phyloP scores from a whole-genome alignment of 352 stramenopile genomes.

The Globisporangium middletonii region DNA sequence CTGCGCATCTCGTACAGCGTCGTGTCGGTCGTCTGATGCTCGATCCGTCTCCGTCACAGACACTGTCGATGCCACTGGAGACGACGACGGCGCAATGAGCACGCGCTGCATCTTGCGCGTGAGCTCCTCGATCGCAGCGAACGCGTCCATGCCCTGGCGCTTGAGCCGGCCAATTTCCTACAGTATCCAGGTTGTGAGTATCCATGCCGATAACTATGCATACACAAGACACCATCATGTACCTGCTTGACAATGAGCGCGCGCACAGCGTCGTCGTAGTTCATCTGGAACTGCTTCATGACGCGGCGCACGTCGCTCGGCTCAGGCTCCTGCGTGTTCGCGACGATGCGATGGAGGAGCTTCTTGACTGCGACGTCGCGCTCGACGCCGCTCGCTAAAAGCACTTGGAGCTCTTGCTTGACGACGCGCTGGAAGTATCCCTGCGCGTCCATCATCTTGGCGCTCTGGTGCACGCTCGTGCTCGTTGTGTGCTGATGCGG shows the following conservation, averaged over 20 bases:
- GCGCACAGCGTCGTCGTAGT: constrained; percentile 77
- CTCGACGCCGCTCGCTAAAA: constrained; percentile 44
- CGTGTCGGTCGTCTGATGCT: constrained; percentile 9
- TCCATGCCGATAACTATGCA: neutral
- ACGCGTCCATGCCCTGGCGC: constrained; percentile 67
- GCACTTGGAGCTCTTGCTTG: constrained; percentile 71
- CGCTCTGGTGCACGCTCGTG: constrained; percentile 23
- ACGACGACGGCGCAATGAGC: neutral
- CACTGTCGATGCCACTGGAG: neutral
- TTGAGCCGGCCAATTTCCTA: constrained; percentile 75
- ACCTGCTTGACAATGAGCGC: constrained; percentile 84
- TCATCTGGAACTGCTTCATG: constrained; percentile 86
- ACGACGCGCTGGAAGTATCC: constrained; percentile 66
- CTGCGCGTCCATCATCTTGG: constrained; percentile 67
- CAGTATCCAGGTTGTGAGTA: neutral
- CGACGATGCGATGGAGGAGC: constrained; percentile 69
- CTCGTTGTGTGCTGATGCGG: neutral
- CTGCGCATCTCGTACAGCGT: neutral
- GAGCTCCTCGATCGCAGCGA: constrained; percentile 80
- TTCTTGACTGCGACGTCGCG: constrained; percentile 71
- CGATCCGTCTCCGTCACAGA: neutral
- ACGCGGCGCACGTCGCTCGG: constrained; percentile 60
- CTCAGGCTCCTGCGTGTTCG: constrained; percentile 52
- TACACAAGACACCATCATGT: neutral
- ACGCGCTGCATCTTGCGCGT: constrained; percentile 76